Percentiles rank a stretch among this genome's conserved stretches.
phyloP scores from a whole-genome alignment of 179 eudicot genomes.

The Nepenthes alata region DNA sequence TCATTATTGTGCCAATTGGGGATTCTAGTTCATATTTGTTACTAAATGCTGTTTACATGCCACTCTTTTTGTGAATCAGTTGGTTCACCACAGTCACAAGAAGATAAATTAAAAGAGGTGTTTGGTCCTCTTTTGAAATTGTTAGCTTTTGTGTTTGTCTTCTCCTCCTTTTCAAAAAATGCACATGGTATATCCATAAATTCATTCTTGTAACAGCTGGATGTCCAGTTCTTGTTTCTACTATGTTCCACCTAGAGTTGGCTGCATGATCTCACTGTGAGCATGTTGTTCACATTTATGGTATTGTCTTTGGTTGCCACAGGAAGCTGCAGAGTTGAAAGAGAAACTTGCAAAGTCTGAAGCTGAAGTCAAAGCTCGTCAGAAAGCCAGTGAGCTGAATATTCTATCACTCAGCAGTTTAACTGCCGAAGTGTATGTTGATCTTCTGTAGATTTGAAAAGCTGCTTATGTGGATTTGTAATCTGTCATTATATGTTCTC shows the following conservation, averaged over 20 bases:
- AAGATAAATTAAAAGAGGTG: too few species aligned
- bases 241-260: not conserved
- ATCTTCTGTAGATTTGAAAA: not conserved
- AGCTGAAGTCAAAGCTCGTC: conserved; percentile 57
- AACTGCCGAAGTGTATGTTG: conserved; percentile 33
- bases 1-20: too few species aligned
- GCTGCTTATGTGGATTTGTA: not conserved
- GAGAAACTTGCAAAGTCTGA: conserved; percentile 70
- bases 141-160: too few species aligned
- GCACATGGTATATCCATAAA: too few species aligned
- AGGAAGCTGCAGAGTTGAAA: conserved; percentile 48
- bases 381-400: conserved; percentile 49
- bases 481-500: not conserved
- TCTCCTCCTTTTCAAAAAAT: too few species aligned
- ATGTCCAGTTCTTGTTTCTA: too few species aligned
- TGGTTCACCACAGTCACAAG: too few species aligned
- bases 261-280: not conserved
- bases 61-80: too few species aligned
- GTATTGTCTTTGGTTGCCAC: not conserved
- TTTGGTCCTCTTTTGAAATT: too few species aligned
- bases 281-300: not conserved
- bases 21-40: too few species aligned
- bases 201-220: too few species aligned
- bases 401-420: conserved; percentile 46
- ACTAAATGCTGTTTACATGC: too few species aligned